Evolutionary conservation across 1,139 yeast species (phyloP), one percentile per base, ranked within the genome.

Genomic region (Sugiyamaella paludigena): DNA sequence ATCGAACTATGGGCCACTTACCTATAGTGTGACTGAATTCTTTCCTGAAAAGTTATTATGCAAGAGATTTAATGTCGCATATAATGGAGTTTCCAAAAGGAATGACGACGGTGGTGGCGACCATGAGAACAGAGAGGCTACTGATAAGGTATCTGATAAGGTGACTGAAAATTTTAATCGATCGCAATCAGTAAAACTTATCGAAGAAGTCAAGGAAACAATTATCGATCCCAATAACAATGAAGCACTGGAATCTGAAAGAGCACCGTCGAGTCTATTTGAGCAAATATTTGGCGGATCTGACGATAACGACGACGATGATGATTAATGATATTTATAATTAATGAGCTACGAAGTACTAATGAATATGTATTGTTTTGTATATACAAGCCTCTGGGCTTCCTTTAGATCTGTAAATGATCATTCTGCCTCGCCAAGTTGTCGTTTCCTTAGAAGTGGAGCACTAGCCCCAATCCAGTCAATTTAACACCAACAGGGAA

Each of bases 21-120:
- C 69, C 1, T 43, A 63, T 7, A 44, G 42, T 8, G 45, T 52
- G n/a, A 53, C 42, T 8, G 38, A 47, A 9, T 65, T 62, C 51
- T 33, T 36, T 6, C 69, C 69, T 0, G 56, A 52, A 8, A 33
- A 57, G 10, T 51, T 65, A 29, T 55, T 65, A 9, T 60, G 66
- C 48, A 66, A 64, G 43, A 54, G 69, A 32, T 58, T 66, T 43
- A 53, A 54, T 7, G 58, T 65, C 7, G 32, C 56, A 45, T 34
- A 33, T 35, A 28, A 27, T 13, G 49, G 45, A 6, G 27, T 44
- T n/a, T n/a, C n/a, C n/a, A n/a, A n/a, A n/a, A n/a, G n/a, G 15
- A 44, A 40, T 19, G 50, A 19, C 16, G 37, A 27, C 19, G 37
- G 6, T 2, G 43, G 10, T 16, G 10, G 28, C 4, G 36, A 11